A percentile compares a stretch with the other conserved stretches of the same genome.
phyloP scores from a whole-genome alignment of 208 protist species.

The Leptomonas seymouri region DNA sequence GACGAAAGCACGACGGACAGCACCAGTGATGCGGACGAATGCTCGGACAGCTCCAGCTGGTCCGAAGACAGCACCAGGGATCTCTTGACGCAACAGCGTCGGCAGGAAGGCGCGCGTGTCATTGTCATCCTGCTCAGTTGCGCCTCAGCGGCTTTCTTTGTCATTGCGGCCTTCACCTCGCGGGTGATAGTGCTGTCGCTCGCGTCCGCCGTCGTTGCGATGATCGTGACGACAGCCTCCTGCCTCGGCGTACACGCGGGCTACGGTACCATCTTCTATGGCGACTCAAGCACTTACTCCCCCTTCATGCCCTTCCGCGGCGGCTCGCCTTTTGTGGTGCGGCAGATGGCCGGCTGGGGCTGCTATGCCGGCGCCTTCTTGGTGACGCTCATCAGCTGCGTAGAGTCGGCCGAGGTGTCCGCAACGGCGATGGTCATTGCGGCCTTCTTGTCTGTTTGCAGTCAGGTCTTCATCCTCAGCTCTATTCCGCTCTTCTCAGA shows the following conservation, averaged over 20 bases:
- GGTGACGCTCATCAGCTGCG: constrained; percentile 56
- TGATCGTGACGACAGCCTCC: constrained; percentile 61
- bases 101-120: constrained; percentile 40
- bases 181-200: constrained; percentile 44
- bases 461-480: constrained; percentile 61
- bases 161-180: constrained; percentile 60
- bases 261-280: constrained; percentile 66
- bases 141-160: constrained; percentile 59
- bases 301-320: constrained; percentile 84
- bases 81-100: constrained; percentile 12
- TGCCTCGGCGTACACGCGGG: constrained; percentile 67
- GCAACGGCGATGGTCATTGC: constrained; percentile 45
- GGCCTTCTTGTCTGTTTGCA: constrained; percentile 55
- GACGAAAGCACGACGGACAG: background rate
- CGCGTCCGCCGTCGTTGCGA: constrained; percentile 51
- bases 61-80: constrained; percentile 2
- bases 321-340: constrained; percentile 56
- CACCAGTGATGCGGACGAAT: constrained; percentile 7
- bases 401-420: constrained; percentile 49
- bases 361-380: constrained; percentile 57
- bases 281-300: constrained; percentile 39
- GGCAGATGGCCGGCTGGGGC: constrained; percentile 67
- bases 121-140: constrained; percentile 72
- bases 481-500: constrained; percentile 69
- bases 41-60: constrained; percentile 12